Evolutionary conservation across 1,284 basidiomycete species (phyloP), one percentile per base, ranked within the genome.

Genomic region (Puccinia triticina): DNA sequence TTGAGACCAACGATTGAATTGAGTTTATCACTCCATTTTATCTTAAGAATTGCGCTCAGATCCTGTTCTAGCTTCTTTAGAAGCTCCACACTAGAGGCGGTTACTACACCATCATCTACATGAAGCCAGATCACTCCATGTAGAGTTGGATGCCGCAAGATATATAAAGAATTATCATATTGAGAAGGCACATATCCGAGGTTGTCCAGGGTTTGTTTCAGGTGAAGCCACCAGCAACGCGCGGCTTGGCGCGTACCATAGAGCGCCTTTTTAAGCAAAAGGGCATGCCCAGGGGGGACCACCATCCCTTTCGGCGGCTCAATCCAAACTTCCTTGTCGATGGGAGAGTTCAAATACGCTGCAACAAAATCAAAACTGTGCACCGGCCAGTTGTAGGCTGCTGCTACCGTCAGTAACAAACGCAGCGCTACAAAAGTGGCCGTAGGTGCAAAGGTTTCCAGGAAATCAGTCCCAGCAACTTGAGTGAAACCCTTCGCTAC

Each of bases 191-290:
- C 16, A 43, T 55, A 80, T 1, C 67, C 66, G 2, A 80, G 10
- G 5, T 46, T 37, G 12, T 8, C 23, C 0, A 80, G 32, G 0
- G 59, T 2, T 3, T 29, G 18, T 16, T n/a, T 14, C 0, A 80
- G 29, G 40, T 80, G 67, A 12, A 34, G 21, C 77, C 77, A 72
- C 77, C 77, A 78, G 34, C 59, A 78, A 2, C 64, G 10, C 1
- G 61, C 77, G 1, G 61, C 77, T 37, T 78, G 77, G 29, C 29
- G 7, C 1, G 77, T 78, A 1, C 77, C 77, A 57, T 78, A 78
- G 1, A 78, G 64, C 4, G 64, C 77, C 29, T 78, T 69, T 5
- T 61, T 37, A 11, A 76, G 57, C 3, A 0, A 1, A n/a, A n/a
- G 18, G 3, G 8, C 53, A 37, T 43, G 34, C 1, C 37, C 37